These are phyloP conservation scores for Boletus semigastroideus DNA, from an alignment of 1,284 basidiomycete genomes.

Conservation along the genomic window DNA sequence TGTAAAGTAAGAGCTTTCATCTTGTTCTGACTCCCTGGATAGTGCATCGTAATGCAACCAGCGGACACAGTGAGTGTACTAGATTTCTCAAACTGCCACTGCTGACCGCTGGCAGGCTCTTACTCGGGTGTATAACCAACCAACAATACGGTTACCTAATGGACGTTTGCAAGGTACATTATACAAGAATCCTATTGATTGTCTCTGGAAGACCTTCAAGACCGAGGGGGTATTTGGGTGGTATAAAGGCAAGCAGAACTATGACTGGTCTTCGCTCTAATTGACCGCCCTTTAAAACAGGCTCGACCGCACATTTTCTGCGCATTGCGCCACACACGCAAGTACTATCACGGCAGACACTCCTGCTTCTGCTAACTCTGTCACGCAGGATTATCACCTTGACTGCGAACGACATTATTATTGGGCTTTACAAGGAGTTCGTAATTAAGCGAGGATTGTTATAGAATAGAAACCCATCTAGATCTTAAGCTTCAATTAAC, in stretches of 20 bases:
- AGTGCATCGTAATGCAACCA: conserved; percentile 88
- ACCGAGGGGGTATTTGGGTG: conserved; percentile 87
- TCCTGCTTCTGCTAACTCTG: conserved; percentile 5
- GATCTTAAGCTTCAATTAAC: no score
- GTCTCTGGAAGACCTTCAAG: conserved; percentile 93
- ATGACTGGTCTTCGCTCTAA: neutral
- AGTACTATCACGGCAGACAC: conserved; percentile 25
- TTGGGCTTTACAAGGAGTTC: conserved; percentile 66
- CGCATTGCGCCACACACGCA: conserved; percentile 92
- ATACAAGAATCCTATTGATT: conserved; percentile 93
- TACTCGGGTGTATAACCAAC: conserved; percentile 97
- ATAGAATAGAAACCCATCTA: conserved; percentile 11
- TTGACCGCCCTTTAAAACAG: conserved; percentile 38
- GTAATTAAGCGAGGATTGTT: conserved; percentile 10
- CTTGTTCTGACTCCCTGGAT: conserved; percentile 4
- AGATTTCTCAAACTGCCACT: neutral
- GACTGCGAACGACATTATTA: conserved; percentile 84
- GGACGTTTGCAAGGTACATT: conserved; percentile 77
- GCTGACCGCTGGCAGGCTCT: conserved; percentile 56
- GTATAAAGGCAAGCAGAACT: conserved; percentile 74
- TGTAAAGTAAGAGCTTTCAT: neutral
- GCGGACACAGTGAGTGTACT: conserved; percentile 72
- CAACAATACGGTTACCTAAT: conserved; percentile 69
- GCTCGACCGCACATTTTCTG: conserved; percentile 88
- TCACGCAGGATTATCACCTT: conserved; percentile 75